Base-by-base conservation (phyloP, 768 basidiomycete genomes). In the Tylopilus subfusipes region DNA sequence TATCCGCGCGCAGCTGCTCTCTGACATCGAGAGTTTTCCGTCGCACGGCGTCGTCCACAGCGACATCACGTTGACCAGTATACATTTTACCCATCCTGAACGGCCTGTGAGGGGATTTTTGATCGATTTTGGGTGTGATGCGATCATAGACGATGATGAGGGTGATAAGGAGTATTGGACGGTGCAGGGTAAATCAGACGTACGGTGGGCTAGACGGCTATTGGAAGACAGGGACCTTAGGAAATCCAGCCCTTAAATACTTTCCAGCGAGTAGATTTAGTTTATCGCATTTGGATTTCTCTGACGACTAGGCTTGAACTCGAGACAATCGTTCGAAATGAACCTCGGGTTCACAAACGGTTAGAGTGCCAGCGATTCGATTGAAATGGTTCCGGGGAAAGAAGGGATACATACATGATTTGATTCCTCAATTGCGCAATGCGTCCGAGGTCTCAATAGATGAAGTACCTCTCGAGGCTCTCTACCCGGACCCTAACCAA, bases 381-480 rank as follows among this genome's bases (percentile, higher is more conserved):
- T 27, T 27, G 25, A 27, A 27, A 7, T 7, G 25, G 25, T 27
- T 27, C 25, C 7, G 4, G 25, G 25, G 25, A 7, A 27, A 27
- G 25, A 27, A 27, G 25, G 25, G 25, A 27, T 27, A 27, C n/a
- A n/a, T n/a, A n/a, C 25, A 27, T 27, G 25, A 7, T 27, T 27
- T 7, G 25, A 4, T 27, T 3, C 3, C 25, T 27, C n/a, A n/a
- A n/a, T n/a, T 7, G 7, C 5, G 12, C 10, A 10, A 31, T 10
- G 30, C 3, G 16, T 14, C 24, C n/a, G n/a, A n/a, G n/a, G n/a
- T n/a, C 14, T 43, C 24, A 63, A 25, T 42, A 58, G 18, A 31
- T 47, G 45, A 42, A 53, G 47, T 66, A 64, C 52, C 27, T 50
- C 53, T 54, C 63, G 5, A 63, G 58, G 18, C 38, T 56, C 11